Base-by-base conservation (phyloP, 108 stramenopile species). In the Schizochytrium sp. region DNA sequence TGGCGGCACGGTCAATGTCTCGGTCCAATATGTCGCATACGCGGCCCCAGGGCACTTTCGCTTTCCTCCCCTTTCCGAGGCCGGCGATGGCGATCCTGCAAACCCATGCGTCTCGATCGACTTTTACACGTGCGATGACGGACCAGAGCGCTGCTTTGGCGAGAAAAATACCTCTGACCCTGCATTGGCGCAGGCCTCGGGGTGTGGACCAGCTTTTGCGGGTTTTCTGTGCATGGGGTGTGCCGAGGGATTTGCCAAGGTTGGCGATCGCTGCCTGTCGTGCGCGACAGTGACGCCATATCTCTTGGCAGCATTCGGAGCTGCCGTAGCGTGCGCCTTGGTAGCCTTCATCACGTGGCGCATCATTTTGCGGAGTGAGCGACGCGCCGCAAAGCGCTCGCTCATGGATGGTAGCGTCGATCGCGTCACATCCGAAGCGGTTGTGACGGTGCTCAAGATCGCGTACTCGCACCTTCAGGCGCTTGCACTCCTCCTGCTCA, bases 391-490 rank as follows among this genome's bases (percentile, higher is more conserved):
- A 8, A 47, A 23, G 76, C 76, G n/a, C 28, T 83, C 48, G 25
- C n/a, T 83, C 6, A 6, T 83, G 25, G 12, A 23, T 4, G 76
- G 51, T 34, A 12, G n/a, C 6, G 76, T 23, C 2, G 76, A 83
- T 12, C 48, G n/a, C 51, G 76, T 83, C 10, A 83, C 51, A 3
- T 21, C 48, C 51, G 76, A 83, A 12, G 28, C 76, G 6, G 76
- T 83, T 43, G 76, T 83, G 51, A 83, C 76, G 51, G 76, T 83
- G n/a, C 45, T 83, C 25, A 83, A 83, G 76, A 83, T 83, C 48
- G 76, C 48, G 19, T 83, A 83, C 51, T 83, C 76, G 51, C 76
- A 83, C 51, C 51, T 83, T 6, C 76, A 83, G 51, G 76, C 48
- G 25, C n/a, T 83, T 16, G 12, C 76, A 6, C 76, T 83, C 1